Base-by-base conservation (phyloP, 192 early-diverging fungal genomes). In the Gaertneriomyces sp. region DNA sequence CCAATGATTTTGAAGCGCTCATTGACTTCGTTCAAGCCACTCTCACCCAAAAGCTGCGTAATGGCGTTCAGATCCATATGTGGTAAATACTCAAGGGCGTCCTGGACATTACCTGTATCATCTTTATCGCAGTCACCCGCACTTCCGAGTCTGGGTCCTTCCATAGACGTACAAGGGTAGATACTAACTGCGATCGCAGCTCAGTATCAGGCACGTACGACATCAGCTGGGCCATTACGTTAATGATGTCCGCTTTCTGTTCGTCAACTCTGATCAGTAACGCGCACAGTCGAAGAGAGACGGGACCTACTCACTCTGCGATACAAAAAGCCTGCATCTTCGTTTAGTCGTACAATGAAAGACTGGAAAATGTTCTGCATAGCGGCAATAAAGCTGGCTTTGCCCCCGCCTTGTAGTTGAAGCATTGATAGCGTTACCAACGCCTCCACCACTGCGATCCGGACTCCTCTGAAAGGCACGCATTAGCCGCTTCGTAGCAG, bases 91-190 rank as follows among this genome's bases (percentile, higher is more conserved):
- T 49, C 12, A n/a, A n/a, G 47, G 14, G 38, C n/a, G 0, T 45
- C 6, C 0, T 60, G 47, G 9, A 10, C 10, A 45, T 42, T 63
- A 68, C 72, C 61, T 69, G 60, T 6, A 84, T 66, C 79, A 81
- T 79, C 20, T 82, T 76, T 50, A 84, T 84, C 11, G 79, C 38
- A 8, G 70, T 61, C 12, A 68, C 68, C 6, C 82, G 71, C 10
- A 81, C 82, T 70, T 84, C 82, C 14, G 53, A 61, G 62, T 84
- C 82, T 1, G 79, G 75, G 68, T 84, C 82, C 50, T 58, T 66
- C 82, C 82, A 84, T 40, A 76, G 56, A 41, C 73, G 69, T 9
- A 84, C 74, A 42, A 84, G 53, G 4, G 75, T 47, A 17, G 45
- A 20, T 17, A 84, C 49, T 4, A 81, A 66, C 20, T 75, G 39